A percentile compares a stretch with the other conserved stretches of the same genome.
phyloP scores from a whole-genome alignment of 2,329 filamentous ascomycete species.

The Diaporthe citri region DNA sequence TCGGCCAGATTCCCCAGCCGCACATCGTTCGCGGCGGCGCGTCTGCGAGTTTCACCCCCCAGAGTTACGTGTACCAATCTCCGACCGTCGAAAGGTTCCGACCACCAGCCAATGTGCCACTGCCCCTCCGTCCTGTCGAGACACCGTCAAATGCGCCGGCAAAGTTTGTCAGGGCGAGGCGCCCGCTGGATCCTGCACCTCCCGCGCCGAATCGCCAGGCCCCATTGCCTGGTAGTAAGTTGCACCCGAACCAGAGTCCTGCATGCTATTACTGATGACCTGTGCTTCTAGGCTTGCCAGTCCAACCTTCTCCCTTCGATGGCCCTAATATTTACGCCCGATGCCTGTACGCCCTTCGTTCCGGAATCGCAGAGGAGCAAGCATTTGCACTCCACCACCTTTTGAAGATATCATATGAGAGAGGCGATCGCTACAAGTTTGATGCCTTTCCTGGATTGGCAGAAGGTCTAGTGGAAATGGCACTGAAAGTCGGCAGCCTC shows the following conservation, averaged over 20 bases:
- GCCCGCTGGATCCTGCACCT: constrained; percentile 53
- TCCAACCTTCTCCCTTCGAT: constrained; percentile 60
- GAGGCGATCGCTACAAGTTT: constrained; percentile 95
- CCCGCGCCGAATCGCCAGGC: constrained; percentile 31
- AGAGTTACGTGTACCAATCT: constrained; percentile 68
- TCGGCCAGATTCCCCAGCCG: constrained; percentile 47
- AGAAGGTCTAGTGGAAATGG: constrained; percentile 88
- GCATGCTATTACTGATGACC: neutral
- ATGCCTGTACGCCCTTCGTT: constrained; percentile 86
- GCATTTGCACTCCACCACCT: constrained; percentile 94
- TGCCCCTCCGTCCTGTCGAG: constrained; percentile 78
- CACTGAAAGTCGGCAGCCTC: constrained; percentile 80
- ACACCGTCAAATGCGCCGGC: constrained; percentile 81
- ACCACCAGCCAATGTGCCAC: constrained; percentile 71
- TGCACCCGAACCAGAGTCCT: neutral
- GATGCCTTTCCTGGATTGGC: constrained; percentile 90
- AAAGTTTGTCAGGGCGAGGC: constrained; percentile 71
- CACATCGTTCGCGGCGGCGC: constrained; percentile 54
- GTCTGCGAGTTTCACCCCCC: constrained; percentile 64
- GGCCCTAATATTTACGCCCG: constrained; percentile 93
- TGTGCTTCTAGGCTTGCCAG: constrained; percentile 42
- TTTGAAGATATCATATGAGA: constrained; percentile 94
- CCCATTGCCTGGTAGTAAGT: constrained; percentile 71
- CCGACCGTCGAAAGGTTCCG: constrained; percentile 77
- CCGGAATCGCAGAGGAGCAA: constrained; percentile 83